Conservation (phyloP, 768 basidiomycete genomes). For the Wakefieldia striispora region DNA sequence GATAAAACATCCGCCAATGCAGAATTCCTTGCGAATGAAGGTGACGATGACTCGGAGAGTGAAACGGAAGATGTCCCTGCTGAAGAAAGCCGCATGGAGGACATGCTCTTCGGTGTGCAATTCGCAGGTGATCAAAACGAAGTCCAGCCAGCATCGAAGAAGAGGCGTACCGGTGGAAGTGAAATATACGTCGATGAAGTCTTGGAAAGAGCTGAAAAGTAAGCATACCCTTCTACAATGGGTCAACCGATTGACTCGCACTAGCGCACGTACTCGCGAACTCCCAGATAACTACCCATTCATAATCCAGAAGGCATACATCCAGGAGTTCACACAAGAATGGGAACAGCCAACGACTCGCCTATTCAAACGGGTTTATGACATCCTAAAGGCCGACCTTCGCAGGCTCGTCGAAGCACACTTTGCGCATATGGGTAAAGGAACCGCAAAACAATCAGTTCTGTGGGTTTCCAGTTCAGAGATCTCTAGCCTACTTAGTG, state of each 20-base stretch:
- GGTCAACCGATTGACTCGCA: not conserved
- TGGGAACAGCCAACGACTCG: conserved; percentile 49
- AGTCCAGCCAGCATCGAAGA: no score
- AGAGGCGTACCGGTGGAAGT: no score
- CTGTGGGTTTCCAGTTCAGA: no score
- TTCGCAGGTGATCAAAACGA: no score
- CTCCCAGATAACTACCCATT: conserved; percentile 68
- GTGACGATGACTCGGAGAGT: conserved; percentile 23
- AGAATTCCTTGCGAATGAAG: conserved; percentile 42
- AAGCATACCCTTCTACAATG: conserved; percentile 10
- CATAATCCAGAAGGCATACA: conserved; percentile 52
- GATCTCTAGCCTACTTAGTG: no score
- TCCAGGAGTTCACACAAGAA: conserved; percentile 39
- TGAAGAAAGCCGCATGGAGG: no score
- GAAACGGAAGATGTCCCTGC: not conserved
- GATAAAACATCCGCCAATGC: conserved; percentile 4
- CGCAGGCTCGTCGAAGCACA: conserved; percentile 44
- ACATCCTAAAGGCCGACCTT: conserved; percentile 39
- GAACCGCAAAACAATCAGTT: conserved; percentile 41
- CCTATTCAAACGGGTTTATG: conserved; percentile 43
- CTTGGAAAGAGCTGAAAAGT: conserved; percentile 45
- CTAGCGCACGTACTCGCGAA: conserved; percentile 68
- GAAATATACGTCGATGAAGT: conserved; percentile 55
- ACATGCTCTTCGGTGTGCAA: no score
- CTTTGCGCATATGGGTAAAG: conserved; percentile 53